Conservation (phyloP, 352 stramenopile species). For the Globisporangium solare region DNA sequence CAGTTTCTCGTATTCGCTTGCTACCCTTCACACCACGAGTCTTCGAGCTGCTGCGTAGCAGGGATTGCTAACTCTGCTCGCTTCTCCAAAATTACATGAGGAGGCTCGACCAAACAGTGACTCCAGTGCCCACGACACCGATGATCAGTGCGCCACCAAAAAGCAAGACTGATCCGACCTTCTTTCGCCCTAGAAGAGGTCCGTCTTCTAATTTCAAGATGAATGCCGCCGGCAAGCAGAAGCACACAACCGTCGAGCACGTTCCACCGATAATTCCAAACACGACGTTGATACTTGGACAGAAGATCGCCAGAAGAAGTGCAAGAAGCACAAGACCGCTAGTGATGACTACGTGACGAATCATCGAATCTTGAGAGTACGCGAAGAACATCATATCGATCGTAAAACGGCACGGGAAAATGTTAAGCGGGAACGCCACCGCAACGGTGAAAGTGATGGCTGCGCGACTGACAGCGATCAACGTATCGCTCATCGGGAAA, state of each 20-base stretch:
- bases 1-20: no score
- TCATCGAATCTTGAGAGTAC: slow-evolving; percentile 56
- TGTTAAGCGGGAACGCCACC: slow-evolving; percentile 84
- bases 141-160: slow-evolving; percentile 73
- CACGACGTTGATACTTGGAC: slow-evolving; percentile 80
- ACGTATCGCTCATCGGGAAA: slow-evolving; percentile 68
- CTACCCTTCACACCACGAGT: no score
- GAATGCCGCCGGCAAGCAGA: slow-evolving; percentile 79
- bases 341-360: slow-evolving; percentile 66
- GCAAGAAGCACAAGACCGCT: slow-evolving; percentile 55
- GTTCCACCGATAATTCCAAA: slow-evolving; percentile 85
- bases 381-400: slow-evolving; percentile 90
- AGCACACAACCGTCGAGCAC: slow-evolving; percentile 80
- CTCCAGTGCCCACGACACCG: slow-evolving; percentile 52
- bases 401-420: slow-evolving; percentile 83
- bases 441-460: slow-evolving; percentile 86
- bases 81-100: slow-evolving; percentile 15
- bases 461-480: slow-evolving; percentile 75
- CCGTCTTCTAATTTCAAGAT: slow-evolving; percentile 83
- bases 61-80: neutral
- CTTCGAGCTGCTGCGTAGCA: no score
- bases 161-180: slow-evolving; percentile 66
- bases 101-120: slow-evolving; percentile 72
- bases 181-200: slow-evolving; percentile 59
- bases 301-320: slow-evolving; percentile 78